Evolutionary conservation across 176 grass and related monocot species (phyloP).

Genomic region (Juncus inflexus): DNA sequence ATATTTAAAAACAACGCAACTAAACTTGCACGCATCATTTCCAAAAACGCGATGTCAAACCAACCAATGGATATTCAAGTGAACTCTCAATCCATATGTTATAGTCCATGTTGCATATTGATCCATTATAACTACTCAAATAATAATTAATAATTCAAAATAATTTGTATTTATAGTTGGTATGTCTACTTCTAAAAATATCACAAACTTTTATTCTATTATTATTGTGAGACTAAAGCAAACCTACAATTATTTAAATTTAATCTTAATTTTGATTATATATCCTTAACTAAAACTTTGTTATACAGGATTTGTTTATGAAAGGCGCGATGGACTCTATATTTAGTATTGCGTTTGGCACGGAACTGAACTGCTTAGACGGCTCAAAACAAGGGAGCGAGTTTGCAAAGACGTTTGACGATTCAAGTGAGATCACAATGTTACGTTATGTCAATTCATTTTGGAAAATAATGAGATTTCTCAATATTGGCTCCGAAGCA

Average conservation of each 20-base stretch:
- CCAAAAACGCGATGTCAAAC: conserved; percentile 1
- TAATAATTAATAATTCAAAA: too few species aligned
- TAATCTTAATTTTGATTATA: neutral
- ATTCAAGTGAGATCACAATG: conserved; percentile 21
- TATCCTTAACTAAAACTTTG: neutral
- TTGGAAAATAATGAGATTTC: conserved; percentile 50
- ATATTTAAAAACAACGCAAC: conserved; percentile 57
- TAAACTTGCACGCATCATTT: conserved; percentile 46
- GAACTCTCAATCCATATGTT: neutral
- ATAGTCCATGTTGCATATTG: too few species aligned
- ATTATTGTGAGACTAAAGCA: neutral
- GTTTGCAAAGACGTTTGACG: conserved; percentile 65
- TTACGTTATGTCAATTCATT: conserved; percentile 45
- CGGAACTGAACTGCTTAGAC: conserved; percentile 38
- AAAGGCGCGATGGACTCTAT: conserved; percentile 66
- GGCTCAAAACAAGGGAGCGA: conserved; percentile 24
- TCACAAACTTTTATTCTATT: neutral
- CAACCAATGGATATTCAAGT: conserved; percentile 42
- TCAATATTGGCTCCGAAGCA: conserved; percentile 66
- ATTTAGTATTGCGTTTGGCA: conserved; percentile 47
- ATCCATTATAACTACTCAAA: too few species aligned
- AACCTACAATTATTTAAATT: neutral
- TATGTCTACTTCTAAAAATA: neutral
- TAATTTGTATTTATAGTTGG: neutral
- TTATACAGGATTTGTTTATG: conserved; percentile 36